Evolutionary conservation across 768 basidiomycete species (phyloP), one percentile per base, ranked within the genome.

Genomic region (Paxillus ammoniavirescens): DNA sequence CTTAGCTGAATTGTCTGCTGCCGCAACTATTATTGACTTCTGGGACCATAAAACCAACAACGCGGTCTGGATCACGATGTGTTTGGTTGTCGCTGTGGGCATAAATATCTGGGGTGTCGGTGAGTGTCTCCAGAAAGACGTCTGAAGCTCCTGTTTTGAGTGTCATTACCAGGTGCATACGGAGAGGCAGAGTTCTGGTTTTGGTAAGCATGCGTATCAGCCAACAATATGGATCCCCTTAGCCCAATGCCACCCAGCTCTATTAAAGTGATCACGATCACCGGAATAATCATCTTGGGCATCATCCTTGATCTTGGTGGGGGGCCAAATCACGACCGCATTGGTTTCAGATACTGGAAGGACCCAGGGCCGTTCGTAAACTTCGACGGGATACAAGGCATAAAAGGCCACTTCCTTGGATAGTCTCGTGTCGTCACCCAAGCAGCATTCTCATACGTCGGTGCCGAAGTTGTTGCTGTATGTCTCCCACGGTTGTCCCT

Each of bases 291-390:
- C 26, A 70, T 81, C 18, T 61, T 74, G 7, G 77, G 78, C 8
- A 66, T 81, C 36, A 59, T 81, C n/a, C 51, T 65, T 31, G 64
- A 82, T 56, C 70, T 82, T 15, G 82, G 82, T 42, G 83, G 82
- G 37, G 81, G 76, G 0, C 80, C 82, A 1, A 72, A 72, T 45
- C 74, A 76, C 38, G 78, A 82, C 50, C 73, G 81, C 28, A 66
- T 78, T 50, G 81, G 63, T 13, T 75, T 75, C 53, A 71, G 70
- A n/a, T 76, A 71, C 58, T 76, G 73, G 73, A 70, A 64, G 54
- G 42, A 82, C 49, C 83, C 82, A 0, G 84, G 84, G 4, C 79
- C 82, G 1, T 79, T 86, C 58, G 72, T 71, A 14, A 76, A 81
- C 49, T 76, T 58, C 54, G 42, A 70, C 45, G 58, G 56, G 15